Percentiles rank a stretch among this genome's conserved stretches.
Conservation (phyloP, 768 basidiomycete species). For the Boletus huronensis region DNA sequence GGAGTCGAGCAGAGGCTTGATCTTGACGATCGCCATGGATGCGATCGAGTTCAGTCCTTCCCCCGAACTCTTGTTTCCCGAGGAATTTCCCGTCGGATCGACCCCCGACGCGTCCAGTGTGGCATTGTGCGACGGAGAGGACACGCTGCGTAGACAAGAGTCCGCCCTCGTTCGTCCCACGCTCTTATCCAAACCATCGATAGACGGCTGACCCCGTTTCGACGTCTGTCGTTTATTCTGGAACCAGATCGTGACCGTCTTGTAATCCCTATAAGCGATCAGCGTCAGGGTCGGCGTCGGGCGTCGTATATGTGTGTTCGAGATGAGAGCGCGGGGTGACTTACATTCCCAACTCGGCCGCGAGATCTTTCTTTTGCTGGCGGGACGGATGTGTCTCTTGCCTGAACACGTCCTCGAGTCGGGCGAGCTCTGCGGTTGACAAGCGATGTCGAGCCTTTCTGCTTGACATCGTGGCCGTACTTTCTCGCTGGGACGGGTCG, state of each 20-base stretch:
- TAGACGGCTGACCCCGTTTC: constrained; percentile 26
- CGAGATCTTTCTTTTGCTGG: constrained; percentile 29
- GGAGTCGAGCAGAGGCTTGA: constrained; percentile 23
- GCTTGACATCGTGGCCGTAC: background rate
- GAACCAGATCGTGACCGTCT: constrained; percentile 69
- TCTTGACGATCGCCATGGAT: constrained; percentile 17
- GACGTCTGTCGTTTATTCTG: constrained; percentile 72
- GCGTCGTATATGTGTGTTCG: background rate
- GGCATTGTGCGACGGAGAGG: constrained; percentile 29
- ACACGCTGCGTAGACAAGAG: constrained; percentile 27
- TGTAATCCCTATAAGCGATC: constrained; percentile 36
- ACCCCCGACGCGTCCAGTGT: constrained; percentile 15
- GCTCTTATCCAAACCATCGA: background rate
- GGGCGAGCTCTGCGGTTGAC: constrained; percentile 28
- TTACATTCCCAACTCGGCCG: constrained; percentile 27
- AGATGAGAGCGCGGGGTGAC: constrained; percentile 3
- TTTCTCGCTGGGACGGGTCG: background rate
- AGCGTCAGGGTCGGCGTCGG: background rate
- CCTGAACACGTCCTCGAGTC: constrained; percentile 28
- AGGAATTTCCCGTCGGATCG: background rate
- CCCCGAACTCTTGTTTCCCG: background rate
- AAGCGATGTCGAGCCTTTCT: constrained; percentile 38
- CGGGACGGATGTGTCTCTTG: constrained; percentile 30
- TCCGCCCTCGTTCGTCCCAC: constrained; percentile 7
- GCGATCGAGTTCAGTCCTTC: constrained; percentile 1